Base-by-base conservation (phyloP, 192 early-diverging fungal genomes). In the Backusella circina region DNA sequence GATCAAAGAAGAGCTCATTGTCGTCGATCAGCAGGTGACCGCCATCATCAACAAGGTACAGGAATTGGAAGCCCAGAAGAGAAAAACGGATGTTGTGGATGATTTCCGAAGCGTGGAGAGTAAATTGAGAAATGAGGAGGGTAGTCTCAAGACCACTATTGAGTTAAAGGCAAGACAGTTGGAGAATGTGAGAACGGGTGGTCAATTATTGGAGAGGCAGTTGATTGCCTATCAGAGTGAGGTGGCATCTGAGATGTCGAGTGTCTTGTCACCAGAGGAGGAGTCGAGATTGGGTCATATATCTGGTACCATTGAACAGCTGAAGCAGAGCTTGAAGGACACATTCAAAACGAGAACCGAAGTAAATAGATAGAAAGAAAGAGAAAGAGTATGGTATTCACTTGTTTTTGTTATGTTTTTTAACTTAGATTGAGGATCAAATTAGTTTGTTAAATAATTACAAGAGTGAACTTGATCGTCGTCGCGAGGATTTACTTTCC, bases 381-480 rank as follows among this genome's bases (percentile, higher is more conserved):
- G n/a, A 15, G 16, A 33, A 67, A 31, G n/a, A n/a, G 0, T 21
- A 47, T 69, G 41, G 66, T 32, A 35, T n/a, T 15, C 32, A 4
- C 32, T 3, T 6, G 37, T 54, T 21, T 51, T 75, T 38, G 47
- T 64, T 28, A 31, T 47, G 36, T 70, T 61, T 77, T 61, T 50
- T 75, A 67, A 28, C 74, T 0, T 85, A 94, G 90, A 77, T 93
- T 38, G 95, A 95, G 72, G 81, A 86, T 12, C 84, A 87, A 8
- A 94, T 93, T 44, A 91, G 88, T 50, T 85, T 89, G 18, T 72
- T 97, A 12, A 90, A 93, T 74, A 91, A 89, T 77, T 80, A 97
- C 36, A 80, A 87, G 0, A 84, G 89, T 18, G 93, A 94, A 33
- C 81, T 98, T 71, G 79, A 85, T 32, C 86, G 91, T 61, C 83